phyloP scores from a whole-genome alignment of 2,329 filamentous ascomycete genomes.

The Bimuria novae-zelandiae region DNA sequence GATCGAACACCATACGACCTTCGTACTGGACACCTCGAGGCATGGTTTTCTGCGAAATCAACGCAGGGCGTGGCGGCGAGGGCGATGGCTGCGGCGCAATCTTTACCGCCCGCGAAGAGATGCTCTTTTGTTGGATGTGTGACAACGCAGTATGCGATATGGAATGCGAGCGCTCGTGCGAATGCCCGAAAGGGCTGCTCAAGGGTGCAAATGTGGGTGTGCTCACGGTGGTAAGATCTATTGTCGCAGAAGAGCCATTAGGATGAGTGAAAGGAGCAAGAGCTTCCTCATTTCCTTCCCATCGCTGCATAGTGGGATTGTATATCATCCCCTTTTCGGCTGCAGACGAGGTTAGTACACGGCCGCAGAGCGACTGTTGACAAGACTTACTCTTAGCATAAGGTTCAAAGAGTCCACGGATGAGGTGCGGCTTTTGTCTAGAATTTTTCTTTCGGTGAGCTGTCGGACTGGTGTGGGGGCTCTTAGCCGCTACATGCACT shows the following conservation, averaged over 20 bases:
- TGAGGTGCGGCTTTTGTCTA: slow-evolving; percentile 82
- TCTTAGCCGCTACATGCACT: slow-evolving; percentile 57
- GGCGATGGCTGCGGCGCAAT: slow-evolving; percentile 28
- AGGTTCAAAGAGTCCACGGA: slow-evolving; percentile 79
- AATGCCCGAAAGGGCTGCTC: slow-evolving; percentile 31
- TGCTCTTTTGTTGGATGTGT: slow-evolving; percentile 47
- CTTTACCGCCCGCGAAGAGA: slow-evolving; percentile 42
- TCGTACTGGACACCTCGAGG: slow-evolving; percentile 88
- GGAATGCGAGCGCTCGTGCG: slow-evolving; percentile 43
- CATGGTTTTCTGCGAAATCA: slow-evolving; percentile 87
- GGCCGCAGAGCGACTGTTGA: slow-evolving; percentile 11
- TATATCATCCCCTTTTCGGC: slow-evolving; percentile 95
- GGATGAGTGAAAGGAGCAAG: slow-evolving; percentile 70
- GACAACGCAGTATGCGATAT: slow-evolving; percentile 50
- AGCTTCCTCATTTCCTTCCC: slow-evolving; percentile 95
- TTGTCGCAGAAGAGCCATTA: slow-evolving; percentile 54
- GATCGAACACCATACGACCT: slow-evolving; percentile 98
- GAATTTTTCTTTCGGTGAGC: slow-evolving; percentile 53
- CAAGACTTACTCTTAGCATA: slow-evolving; percentile 75
- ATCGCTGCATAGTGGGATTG: slow-evolving; percentile 82
- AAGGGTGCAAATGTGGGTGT: slow-evolving; percentile 47
- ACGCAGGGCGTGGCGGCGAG: slow-evolving; percentile 66
- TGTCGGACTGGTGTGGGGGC: slow-evolving; percentile 56
- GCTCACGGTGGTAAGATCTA: slow-evolving; percentile 45
- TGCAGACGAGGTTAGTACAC: slow-evolving; percentile 44